Percentiles rank a stretch among this genome's conserved stretches.
These are phyloP conservation scores for Malbranchea cinnamomea DNA, from an alignment of 2,329 filamentous ascomycete species.

Conservation along the genomic window DNA sequence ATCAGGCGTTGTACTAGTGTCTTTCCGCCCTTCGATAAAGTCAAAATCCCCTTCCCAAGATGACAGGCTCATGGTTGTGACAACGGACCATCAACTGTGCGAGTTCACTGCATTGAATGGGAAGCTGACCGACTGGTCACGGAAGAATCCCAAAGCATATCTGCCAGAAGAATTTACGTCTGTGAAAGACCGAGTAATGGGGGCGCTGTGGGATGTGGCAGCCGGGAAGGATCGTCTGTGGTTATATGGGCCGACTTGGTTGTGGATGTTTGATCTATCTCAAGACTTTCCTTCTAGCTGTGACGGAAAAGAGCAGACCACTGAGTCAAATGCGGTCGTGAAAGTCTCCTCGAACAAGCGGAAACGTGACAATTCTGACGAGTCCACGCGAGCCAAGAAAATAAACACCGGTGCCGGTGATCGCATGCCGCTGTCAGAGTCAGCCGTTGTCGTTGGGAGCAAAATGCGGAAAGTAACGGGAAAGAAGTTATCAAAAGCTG, in stretches of 20 bases:
- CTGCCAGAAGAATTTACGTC: constrained; percentile 61
- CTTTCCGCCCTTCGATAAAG: constrained; percentile 48
- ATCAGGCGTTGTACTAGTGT: constrained; percentile 49
- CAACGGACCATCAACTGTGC: constrained; percentile 52
- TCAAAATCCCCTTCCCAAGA: constrained; percentile 23
- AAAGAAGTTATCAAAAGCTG: constrained; percentile 20
- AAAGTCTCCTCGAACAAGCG: constrained; percentile 21
- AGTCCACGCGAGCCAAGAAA: constrained; percentile 22
- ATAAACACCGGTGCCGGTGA: constrained; percentile 42
- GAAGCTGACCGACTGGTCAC: constrained; percentile 68
- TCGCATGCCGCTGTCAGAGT: constrained; percentile 31
- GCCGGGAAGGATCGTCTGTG: constrained; percentile 50
- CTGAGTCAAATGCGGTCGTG: neutral
- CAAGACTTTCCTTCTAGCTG: constrained; percentile 44
- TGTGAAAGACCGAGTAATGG: constrained; percentile 67
- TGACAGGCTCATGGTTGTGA: constrained; percentile 45
- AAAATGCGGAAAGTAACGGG: constrained; percentile 35
- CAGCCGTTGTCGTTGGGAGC: constrained; percentile 28
- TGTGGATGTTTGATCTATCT: constrained; percentile 83
- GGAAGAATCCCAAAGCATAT: constrained; percentile 59
- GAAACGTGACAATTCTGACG: constrained; percentile 21
- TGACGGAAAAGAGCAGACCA: constrained; percentile 9
- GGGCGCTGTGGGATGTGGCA: constrained; percentile 64
- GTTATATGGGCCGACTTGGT: constrained; percentile 73
- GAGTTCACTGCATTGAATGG: constrained; percentile 69